phyloP scores from a whole-genome alignment of 106 monocot genomes.

The Dendrobium huoshanense region DNA sequence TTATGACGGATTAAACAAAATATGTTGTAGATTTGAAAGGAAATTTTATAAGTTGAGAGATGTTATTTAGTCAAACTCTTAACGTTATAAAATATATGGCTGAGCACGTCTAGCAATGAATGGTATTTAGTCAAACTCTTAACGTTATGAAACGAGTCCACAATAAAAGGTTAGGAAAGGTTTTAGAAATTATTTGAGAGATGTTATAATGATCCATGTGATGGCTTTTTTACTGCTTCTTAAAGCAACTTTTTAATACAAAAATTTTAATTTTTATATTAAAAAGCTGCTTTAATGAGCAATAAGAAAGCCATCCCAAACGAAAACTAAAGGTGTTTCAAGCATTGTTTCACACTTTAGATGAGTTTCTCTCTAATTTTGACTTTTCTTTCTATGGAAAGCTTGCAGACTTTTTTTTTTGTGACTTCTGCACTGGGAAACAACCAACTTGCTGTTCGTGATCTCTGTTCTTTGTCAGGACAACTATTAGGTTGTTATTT shows the following conservation, averaged over 20 bases:
- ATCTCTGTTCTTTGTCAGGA: background rate
- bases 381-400: background rate
- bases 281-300: too few species aligned
- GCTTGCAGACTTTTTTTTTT: background rate
- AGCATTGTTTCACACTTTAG: too few species aligned
- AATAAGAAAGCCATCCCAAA: too few species aligned
- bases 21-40: background rate
- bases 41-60: background rate
- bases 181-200: background rate
- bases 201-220: background rate
- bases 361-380: background rate
- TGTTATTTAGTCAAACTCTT: too few species aligned
- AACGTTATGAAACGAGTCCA: background rate
- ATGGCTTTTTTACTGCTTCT: background rate
- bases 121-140: background rate
- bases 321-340: too few species aligned
- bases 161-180: background rate
- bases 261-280: too few species aligned
- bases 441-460: background rate
- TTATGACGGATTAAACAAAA: background rate
- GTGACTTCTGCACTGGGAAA: background rate
- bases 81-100: background rate
- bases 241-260: too few species aligned
- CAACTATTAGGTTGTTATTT: background rate
- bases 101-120: background rate